Conservation (phyloP, 345 rosid species). For the Arabidopsis arenosa region DNA sequence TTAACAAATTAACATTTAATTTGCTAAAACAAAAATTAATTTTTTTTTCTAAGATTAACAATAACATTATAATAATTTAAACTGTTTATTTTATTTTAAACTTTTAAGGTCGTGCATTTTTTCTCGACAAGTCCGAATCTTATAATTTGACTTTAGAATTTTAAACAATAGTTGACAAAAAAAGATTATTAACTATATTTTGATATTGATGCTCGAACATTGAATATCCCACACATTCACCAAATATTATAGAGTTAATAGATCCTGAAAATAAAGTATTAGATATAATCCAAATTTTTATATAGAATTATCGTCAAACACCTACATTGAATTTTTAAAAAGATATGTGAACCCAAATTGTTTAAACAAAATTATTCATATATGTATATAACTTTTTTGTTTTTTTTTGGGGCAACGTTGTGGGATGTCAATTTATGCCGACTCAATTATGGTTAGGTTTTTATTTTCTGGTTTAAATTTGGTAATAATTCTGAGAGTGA, state of each 20-base stretch:
- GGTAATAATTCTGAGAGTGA: slow-evolving; percentile 42
- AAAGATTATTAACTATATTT: background rate
- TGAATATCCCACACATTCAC: background rate
- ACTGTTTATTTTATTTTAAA: background rate
- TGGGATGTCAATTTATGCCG: slow-evolving; percentile 35
- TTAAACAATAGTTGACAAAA: background rate
- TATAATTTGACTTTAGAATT: background rate
- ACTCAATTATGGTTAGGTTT: slow-evolving; percentile 35
- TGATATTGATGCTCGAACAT: background rate
- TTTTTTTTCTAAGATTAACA: background rate
- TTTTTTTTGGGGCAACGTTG: background rate
- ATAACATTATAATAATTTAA: background rate
- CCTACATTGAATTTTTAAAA: background rate
- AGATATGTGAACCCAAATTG: slow-evolving; percentile 14
- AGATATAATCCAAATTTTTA: background rate
- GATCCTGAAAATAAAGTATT: background rate
- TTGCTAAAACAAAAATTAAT: background rate
- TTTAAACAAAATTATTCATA: background rate
- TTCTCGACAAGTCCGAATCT: background rate
- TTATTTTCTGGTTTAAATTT: slow-evolving; percentile 12
- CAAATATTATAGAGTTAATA: background rate
- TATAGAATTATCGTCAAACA: slow-evolving; percentile 8
- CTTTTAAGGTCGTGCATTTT: background rate
- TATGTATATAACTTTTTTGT: background rate
- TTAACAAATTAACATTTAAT: background rate